phyloP scores from a whole-genome alignment of 2,329 filamentous ascomycete genomes.

The Uncinocarpus reesii region DNA sequence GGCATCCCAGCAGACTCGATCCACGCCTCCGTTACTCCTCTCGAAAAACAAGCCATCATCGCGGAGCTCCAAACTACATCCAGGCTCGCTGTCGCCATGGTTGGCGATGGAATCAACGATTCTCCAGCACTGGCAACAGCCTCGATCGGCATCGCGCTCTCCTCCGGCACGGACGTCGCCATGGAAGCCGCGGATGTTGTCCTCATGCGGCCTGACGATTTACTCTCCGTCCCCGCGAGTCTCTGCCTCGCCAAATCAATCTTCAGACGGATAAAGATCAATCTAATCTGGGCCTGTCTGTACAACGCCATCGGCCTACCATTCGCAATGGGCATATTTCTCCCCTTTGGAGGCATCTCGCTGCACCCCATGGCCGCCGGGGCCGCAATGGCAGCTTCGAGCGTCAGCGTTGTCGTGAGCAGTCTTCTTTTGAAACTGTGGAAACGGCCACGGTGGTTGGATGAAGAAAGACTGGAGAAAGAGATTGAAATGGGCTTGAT shows the following conservation, averaged over 20 bases:
- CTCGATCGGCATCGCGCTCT: constrained; percentile 84
- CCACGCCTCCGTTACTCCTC: constrained; percentile 76
- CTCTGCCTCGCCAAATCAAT: constrained; percentile 73
- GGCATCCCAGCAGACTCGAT: constrained; percentile 69
- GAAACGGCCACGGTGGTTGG: constrained; percentile 78
- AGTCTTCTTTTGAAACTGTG: constrained; percentile 79
- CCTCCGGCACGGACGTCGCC: constrained; percentile 87
- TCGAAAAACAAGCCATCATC: constrained; percentile 83
- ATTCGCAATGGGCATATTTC: constrained; percentile 92
- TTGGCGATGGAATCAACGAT: constrained; percentile 97
- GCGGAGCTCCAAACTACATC: constrained; percentile 67
- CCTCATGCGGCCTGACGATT: constrained; percentile 81
- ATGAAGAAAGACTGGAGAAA: constrained; percentile 54
- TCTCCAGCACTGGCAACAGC: constrained; percentile 88
- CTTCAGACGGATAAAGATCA: constrained; percentile 86
- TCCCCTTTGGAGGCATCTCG: constrained; percentile 71
- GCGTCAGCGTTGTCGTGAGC: constrained; percentile 78
- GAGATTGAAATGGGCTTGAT: constrained; percentile 35
- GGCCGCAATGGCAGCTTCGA: constrained; percentile 84
- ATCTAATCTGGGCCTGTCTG: constrained; percentile 81
- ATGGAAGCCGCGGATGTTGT: constrained; percentile 97
- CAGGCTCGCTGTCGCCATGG: constrained; percentile 74
- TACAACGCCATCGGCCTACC: constrained; percentile 89
- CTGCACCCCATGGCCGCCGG: constrained; percentile 91
- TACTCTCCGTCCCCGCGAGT: constrained; percentile 84